Percentiles rank a stretch among this genome's conserved stretches.
Evolutionary conservation across 2,329 filamentous ascomycete genomes (phyloP).

Genomic region (Huntiella savannae): DNA sequence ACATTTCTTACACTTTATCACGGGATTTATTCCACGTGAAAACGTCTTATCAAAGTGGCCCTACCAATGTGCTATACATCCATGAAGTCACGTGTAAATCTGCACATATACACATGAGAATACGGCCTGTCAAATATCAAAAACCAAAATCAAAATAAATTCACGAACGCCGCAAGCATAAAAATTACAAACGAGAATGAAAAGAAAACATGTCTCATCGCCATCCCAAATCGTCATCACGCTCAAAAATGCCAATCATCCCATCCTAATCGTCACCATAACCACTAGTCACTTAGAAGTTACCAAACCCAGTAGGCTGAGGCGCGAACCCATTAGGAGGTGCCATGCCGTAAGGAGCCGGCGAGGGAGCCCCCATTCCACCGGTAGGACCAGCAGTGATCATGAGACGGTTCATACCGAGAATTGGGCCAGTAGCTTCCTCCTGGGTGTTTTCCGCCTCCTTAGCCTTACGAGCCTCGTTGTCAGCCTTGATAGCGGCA

Average conservation of each 20-base stretch:
- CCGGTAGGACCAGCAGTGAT: constrained; percentile 71
- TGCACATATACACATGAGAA: too few species aligned
- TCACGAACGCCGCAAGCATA: constrained; percentile 7
- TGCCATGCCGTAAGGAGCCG: constrained; percentile 41
- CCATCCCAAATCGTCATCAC: neutral
- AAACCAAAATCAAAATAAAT: neutral
- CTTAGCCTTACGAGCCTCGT: constrained; percentile 74
- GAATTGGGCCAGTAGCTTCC: constrained; percentile 83
- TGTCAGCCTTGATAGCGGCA: constrained; percentile 74
- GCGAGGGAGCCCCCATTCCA: constrained; percentile 28
- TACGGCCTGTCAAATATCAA: too few species aligned
- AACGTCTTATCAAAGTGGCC: too few species aligned
- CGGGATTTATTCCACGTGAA: too few species aligned
- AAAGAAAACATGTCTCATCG: constrained; percentile 1
- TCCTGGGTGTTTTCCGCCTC: constrained; percentile 60
- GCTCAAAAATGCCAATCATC: neutral
- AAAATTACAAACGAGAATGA: constrained; percentile 6
- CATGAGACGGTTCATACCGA: constrained; percentile 79
- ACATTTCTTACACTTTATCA: too few species aligned
- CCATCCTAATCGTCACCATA: neutral
- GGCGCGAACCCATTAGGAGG: constrained; percentile 79
- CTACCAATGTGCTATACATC: too few species aligned
- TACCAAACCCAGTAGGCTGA: constrained; percentile 65
- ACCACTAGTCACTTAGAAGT: constrained; percentile 20
- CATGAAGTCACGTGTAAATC: too few species aligned